Evolutionary conservation across 371 early-diverging fungal species (phyloP).

Genomic region (Rhizopus stolonifer): DNA sequence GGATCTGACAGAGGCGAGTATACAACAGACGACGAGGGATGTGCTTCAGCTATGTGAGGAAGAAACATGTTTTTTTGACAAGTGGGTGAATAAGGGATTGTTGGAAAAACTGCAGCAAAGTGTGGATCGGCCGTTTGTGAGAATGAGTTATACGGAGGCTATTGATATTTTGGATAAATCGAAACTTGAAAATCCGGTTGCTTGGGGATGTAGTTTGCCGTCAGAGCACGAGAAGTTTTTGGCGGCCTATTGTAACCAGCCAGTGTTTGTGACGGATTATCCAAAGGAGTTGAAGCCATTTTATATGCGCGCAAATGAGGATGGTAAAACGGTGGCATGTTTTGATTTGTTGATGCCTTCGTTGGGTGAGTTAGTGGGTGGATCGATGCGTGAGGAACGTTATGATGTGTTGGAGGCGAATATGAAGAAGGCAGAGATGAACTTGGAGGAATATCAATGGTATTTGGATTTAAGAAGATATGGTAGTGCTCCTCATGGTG

Average conservation of each 20-base stretch:
- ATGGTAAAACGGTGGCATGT: constrained; percentile 75
- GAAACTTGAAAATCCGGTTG: constrained; percentile 65
- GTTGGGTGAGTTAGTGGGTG: constrained; percentile 89
- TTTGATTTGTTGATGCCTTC: constrained; percentile 89
- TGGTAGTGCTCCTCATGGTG: constrained; percentile 88
- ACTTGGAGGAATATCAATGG: constrained; percentile 77
- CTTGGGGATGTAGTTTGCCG: constrained; percentile 80
- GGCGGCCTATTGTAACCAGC: constrained; percentile 66
- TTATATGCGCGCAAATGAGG: constrained; percentile 80
- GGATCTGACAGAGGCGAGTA: constrained; percentile 58
- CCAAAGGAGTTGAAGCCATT: constrained; percentile 85
- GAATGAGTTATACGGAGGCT: constrained; percentile 85
- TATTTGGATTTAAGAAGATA: constrained; percentile 85
- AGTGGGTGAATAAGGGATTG: constrained; percentile 50
- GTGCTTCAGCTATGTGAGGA: constrained; percentile 51
- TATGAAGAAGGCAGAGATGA: constrained; percentile 58
- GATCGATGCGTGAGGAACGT: constrained; percentile 84
- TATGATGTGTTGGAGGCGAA: constrained; percentile 53
- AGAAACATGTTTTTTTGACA: constrained; percentile 58
- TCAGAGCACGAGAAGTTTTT: constrained; percentile 89
- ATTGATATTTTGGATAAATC: constrained; percentile 63
- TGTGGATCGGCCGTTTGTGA: constrained; percentile 57
- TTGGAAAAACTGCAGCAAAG: constrained; percentile 37
- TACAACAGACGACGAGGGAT: constrained; percentile 49
- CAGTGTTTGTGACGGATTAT: constrained; percentile 93